Conservation (phyloP, 306 rosid genomes). For the Potentilla sterilis region DNA sequence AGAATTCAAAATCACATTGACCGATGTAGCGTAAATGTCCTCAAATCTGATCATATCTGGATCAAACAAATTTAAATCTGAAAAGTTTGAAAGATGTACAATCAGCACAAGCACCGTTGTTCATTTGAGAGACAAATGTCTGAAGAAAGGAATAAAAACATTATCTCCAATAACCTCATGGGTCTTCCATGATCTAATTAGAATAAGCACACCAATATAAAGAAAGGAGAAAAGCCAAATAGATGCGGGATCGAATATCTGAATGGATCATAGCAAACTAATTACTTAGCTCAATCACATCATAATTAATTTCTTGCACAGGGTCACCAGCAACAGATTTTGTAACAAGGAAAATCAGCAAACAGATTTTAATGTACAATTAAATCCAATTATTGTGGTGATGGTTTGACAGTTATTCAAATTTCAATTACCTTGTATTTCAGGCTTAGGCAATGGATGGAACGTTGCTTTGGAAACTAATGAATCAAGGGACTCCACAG, state of each 20-base stretch:
- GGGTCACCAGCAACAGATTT: background rate
- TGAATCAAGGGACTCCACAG: slow-evolving; percentile 70
- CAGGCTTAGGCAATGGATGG: slow-evolving; percentile 33
- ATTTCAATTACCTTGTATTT: slow-evolving; percentile 45
- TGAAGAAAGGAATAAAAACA: background rate
- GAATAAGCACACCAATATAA: background rate
- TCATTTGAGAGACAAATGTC: background rate
- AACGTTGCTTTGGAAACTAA: slow-evolving; percentile 36
- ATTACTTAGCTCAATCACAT: background rate
- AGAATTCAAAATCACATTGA: slow-evolving; percentile 57
- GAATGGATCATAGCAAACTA: slow-evolving; percentile 7
- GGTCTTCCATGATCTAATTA: background rate
- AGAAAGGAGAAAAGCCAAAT: background rate
- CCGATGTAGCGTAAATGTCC: slow-evolving; percentile 60
- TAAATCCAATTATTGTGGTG: background rate
- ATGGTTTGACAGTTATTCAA: background rate
- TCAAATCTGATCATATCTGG: slow-evolving; percentile 65
- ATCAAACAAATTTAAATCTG: slow-evolving; percentile 52
- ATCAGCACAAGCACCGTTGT: background rate
- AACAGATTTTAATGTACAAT: background rate
- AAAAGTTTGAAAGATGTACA: slow-evolving; percentile 15
- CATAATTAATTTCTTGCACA: background rate
- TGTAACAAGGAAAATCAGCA: background rate
- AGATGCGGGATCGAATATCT: background rate
- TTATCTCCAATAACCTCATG: background rate